Percentiles rank a stretch among this genome's conserved stretches.
Conservation (phyloP, 2,329 filamentous ascomycete genomes). For the Rhexocercosporidium sp. region DNA sequence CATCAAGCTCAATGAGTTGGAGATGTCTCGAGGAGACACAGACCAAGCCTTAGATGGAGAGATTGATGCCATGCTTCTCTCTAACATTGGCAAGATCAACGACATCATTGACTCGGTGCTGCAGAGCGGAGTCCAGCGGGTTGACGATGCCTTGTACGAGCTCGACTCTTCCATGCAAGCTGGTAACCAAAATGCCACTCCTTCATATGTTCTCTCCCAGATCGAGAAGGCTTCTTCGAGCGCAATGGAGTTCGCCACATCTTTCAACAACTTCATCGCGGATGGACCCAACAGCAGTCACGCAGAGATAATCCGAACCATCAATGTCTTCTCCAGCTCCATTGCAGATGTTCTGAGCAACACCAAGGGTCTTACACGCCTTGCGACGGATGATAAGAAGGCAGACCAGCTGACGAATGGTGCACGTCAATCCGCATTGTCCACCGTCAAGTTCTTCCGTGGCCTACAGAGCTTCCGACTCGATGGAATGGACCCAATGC, state of each 20-base stretch:
- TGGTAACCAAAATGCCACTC: slow-evolving; percentile 96
- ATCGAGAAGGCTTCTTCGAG: slow-evolving; percentile 95
- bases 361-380: slow-evolving; percentile 90
- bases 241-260: slow-evolving; percentile 95
- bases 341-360: slow-evolving; percentile 95
- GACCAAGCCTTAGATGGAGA: slow-evolving; percentile 86
- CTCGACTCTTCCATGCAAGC: slow-evolving; percentile 98
- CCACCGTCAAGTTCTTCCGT: slow-evolving; percentile 94
- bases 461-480: slow-evolving; percentile 91
- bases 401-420: slow-evolving; percentile 82
- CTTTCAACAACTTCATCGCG: slow-evolving; percentile 98
- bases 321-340: slow-evolving; percentile 87
- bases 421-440: slow-evolving; percentile 81
- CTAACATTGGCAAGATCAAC: slow-evolving; percentile 91
- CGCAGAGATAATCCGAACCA: slow-evolving; percentile 88
- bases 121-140: slow-evolving; percentile 88
- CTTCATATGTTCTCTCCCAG: slow-evolving; percentile 92
- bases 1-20: slow-evolving; percentile 88
- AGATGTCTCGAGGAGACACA: slow-evolving; percentile 73
- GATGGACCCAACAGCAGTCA: slow-evolving; percentile 92
- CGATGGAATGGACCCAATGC: slow-evolving; percentile 85
- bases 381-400: slow-evolving; percentile 96
- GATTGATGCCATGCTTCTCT: slow-evolving; percentile 85
- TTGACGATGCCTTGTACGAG: slow-evolving; percentile 96
- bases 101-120: slow-evolving; percentile 97